Conservation (phyloP, 2,329 filamentous ascomycete species). For the Dendrostoma leiphaemia region DNA sequence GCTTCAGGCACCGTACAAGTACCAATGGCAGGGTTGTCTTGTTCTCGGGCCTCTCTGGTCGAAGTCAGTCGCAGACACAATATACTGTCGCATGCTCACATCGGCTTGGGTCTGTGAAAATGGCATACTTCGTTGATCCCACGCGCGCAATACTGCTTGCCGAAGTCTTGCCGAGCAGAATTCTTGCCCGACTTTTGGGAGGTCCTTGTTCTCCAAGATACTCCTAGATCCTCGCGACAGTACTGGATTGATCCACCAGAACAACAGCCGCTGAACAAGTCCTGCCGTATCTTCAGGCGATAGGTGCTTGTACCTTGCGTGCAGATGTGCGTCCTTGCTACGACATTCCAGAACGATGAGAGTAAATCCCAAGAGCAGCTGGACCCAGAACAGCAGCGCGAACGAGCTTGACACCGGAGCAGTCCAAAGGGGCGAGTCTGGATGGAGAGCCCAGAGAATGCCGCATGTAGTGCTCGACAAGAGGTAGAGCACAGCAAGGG, state of each 20-base stretch:
- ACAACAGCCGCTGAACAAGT: constrained; percentile 27
- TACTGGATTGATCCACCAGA: constrained; percentile 32
- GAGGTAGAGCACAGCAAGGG: constrained; percentile 19
- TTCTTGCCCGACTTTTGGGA: constrained; percentile 26
- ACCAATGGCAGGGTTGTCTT: constrained; percentile 28
- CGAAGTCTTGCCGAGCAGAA: constrained; percentile 25
- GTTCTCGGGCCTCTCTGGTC: constrained; percentile 24
- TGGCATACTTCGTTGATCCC: constrained; percentile 27
- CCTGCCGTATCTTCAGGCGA: constrained; percentile 28
- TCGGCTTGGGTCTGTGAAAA: background rate
- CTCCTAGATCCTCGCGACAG: constrained; percentile 28
- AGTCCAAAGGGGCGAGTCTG: constrained; percentile 1
- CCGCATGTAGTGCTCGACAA: constrained; percentile 21
- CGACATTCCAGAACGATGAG: constrained; percentile 22
- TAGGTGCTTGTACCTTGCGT: constrained; percentile 6
- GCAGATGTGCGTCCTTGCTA: constrained; percentile 20
- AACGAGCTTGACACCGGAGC: background rate
- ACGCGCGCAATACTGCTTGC: constrained; percentile 22
- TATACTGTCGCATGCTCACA: background rate
- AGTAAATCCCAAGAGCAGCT: constrained; percentile 23
- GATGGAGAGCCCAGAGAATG: constrained; percentile 14
- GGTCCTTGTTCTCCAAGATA: constrained; percentile 22
- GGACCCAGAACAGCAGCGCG: background rate
- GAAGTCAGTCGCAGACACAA: background rate
- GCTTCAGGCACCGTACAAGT: constrained; percentile 28